These are phyloP conservation scores for Conringia planisiliqua DNA, from an alignment of 345 rosid genomes.

Conservation along the genomic window DNA sequence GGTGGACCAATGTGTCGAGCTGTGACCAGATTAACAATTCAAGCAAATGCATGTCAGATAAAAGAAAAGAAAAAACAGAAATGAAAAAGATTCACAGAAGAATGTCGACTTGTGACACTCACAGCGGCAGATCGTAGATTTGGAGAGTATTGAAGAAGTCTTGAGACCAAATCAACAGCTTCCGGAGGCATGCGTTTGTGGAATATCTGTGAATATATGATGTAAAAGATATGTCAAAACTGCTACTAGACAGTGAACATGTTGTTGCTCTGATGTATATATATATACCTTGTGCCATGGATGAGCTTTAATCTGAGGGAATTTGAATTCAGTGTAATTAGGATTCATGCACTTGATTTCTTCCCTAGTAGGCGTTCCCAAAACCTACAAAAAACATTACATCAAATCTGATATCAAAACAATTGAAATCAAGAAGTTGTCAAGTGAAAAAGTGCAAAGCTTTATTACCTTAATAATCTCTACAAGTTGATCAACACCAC, in stretches of 20 bases:
- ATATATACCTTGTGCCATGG: conserved; percentile 94
- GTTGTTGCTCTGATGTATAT: not conserved
- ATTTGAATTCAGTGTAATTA: conserved; percentile 88
- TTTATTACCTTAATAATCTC: conserved; percentile 86
- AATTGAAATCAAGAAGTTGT: not conserved
- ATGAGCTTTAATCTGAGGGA: conserved; percentile 98
- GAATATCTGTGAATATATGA: conserved; percentile 54
- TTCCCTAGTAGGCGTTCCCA: conserved; percentile 98
- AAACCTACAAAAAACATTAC: conserved; percentile 45
- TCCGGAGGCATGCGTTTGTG: conserved; percentile 97
- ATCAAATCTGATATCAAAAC: not conserved
- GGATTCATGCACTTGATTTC: conserved; percentile 99
- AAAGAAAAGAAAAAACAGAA: not conserved
- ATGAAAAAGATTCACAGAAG: not conserved
- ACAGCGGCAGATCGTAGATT: conserved; percentile 86
- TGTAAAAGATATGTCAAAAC: not conserved
- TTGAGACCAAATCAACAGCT: conserved; percentile 95
- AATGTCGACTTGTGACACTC: conserved; percentile 34
- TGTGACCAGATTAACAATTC: conserved; percentile 29
- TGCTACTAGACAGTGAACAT: not conserved
- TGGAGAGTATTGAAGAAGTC: conserved; percentile 95
- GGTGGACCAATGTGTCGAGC: conserved; percentile 86
- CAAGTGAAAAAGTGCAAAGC: not conserved
- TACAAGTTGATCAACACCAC: conserved; percentile 96
- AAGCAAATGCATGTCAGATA: not conserved